These are phyloP conservation scores for Tulasnella sp. DNA, from an alignment of 768 basidiomycete genomes.

Conservation along the genomic window DNA sequence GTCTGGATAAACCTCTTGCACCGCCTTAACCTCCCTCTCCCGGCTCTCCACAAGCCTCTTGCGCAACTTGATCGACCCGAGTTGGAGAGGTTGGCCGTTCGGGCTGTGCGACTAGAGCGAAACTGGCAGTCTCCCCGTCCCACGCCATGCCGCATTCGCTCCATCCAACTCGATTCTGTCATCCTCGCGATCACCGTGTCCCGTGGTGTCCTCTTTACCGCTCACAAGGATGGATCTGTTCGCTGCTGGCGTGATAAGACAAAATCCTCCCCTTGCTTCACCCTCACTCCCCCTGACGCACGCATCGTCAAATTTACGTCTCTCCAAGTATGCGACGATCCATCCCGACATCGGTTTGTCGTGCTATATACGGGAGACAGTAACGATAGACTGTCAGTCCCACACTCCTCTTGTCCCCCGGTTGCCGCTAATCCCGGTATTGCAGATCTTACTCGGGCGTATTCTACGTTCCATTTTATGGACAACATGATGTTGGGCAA, in stretches of 20 bases:
- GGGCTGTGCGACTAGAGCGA: slow-evolving; percentile 4
- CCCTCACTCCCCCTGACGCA: neutral
- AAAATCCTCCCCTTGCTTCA: slow-evolving; percentile 2
- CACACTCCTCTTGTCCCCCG: neutral
- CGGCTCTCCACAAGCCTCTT: neutral
- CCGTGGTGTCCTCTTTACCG: slow-evolving; percentile 10
- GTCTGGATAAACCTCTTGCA: slow-evolving; percentile 6
- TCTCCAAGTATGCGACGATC: slow-evolving; percentile 2
- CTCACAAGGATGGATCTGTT: slow-evolving; percentile 12
- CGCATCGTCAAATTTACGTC: slow-evolving; percentile 11
- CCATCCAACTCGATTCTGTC: slow-evolving; percentile 6
- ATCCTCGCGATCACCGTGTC: slow-evolving; percentile 7
- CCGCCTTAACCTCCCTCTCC: slow-evolving; percentile 5
- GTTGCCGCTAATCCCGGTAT: neutral
- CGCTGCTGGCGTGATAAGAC: slow-evolving; percentile 12
- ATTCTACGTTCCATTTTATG: neutral
- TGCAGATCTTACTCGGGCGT: neutral
- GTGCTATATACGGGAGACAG: slow-evolving; percentile 10
- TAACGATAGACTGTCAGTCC: slow-evolving; percentile 5
- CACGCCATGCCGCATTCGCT: neutral
- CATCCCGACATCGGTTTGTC: neutral
- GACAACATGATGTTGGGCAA: neutral
- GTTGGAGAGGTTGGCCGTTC: slow-evolving; percentile 3
- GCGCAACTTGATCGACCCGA: neutral
- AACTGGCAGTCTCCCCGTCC: slow-evolving; percentile 8